Evolutionary conservation across 108 stramenopile genomes (phyloP).

Genomic region (Nitzschia inconspicua): DNA sequence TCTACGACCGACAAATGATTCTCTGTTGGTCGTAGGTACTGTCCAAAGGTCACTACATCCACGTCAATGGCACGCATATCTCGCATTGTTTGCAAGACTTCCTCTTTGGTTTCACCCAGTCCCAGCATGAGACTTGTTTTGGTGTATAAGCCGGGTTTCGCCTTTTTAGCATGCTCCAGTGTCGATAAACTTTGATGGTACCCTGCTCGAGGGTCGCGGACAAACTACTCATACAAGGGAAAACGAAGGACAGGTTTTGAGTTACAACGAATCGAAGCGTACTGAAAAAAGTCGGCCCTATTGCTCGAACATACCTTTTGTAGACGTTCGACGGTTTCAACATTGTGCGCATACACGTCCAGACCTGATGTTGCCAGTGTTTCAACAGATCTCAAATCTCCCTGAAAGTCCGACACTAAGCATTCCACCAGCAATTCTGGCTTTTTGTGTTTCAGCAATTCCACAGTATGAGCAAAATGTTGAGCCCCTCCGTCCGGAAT

Average conservation of each 20-base stretch:
- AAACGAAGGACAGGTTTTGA: too few relatives aligned
- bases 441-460: slow-evolving; percentile 85
- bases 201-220: slow-evolving; percentile 90
- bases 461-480: slow-evolving; percentile 94
- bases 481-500: slow-evolving; percentile 92
- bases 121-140: slow-evolving; percentile 98
- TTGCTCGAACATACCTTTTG: slow-evolving; percentile 57
- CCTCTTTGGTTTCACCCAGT: slow-evolving; percentile 96
- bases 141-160: slow-evolving; percentile 78
- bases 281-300: too few relatives aligned
- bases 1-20: slow-evolving; percentile 93
- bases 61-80: slow-evolving; percentile 90
- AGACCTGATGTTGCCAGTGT: slow-evolving; percentile 90
- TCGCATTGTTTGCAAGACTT: slow-evolving; percentile 93
- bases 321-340: slow-evolving; percentile 96
- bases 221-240: too few relatives aligned
- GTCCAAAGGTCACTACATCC: slow-evolving; percentile 98
- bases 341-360: slow-evolving; percentile 99
- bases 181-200: slow-evolving; percentile 91
- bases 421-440: slow-evolving; percentile 95
- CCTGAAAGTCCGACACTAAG: slow-evolving; percentile 96
- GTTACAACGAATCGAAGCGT: too few relatives aligned
- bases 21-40: slow-evolving; percentile 96
- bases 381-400: slow-evolving; percentile 67
- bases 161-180: slow-evolving; percentile 86